Evolutionary conservation across 73 alveolate genomes (phyloP), one percentile per base, ranked within the genome.

Genomic region (Strombidium stylifer): DNA sequence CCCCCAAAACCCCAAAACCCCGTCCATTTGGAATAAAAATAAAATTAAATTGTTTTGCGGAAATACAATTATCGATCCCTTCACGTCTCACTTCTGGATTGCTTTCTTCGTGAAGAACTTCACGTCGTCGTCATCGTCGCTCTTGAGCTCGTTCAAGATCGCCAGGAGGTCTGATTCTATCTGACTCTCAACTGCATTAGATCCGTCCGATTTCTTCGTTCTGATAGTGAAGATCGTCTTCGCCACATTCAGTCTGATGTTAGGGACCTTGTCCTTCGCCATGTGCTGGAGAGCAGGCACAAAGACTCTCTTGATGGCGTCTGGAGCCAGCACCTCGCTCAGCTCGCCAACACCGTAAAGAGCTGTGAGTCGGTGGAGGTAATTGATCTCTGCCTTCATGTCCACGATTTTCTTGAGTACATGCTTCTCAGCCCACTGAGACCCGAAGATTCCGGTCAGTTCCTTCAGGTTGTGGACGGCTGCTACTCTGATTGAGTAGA

Each of bases 221-320:
- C n/a, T n/a, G n/a, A 75, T 40, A 8, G 34, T 5, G 41, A 78
- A 52, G 27, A 74, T 45, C 35, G 75, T 51, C 53, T 36, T 65
- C 12, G 86, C 84, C 46, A 81, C 81, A 50, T 89, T 87, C 55
- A 91, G 62, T 56, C 96, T 74, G 18, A 91, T 65, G 73, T 91
- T 91, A 8, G 95, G 89, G 26, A 87, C 81, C 64, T 56, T 42
- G 68, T 91, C 98, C 39, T 69, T 61, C 12, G 91, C 78, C 36
- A 87, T 81, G 45, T 86, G 61, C 18, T 54, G 73, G 30, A 91
- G 50, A 44, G 65, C 62, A 65, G 68, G 83, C 45, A 74, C 79
- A 52, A 62, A 50, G 50, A 23, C 45, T 74, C 39, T 56, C 51
- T 64, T 65, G 35, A 54, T 1, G 8, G 52, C 51, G 4, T 82